Evolutionary conservation across 2,329 filamentous ascomycete species (phyloP).

Genomic region (Cladosporium sp.): DNA sequence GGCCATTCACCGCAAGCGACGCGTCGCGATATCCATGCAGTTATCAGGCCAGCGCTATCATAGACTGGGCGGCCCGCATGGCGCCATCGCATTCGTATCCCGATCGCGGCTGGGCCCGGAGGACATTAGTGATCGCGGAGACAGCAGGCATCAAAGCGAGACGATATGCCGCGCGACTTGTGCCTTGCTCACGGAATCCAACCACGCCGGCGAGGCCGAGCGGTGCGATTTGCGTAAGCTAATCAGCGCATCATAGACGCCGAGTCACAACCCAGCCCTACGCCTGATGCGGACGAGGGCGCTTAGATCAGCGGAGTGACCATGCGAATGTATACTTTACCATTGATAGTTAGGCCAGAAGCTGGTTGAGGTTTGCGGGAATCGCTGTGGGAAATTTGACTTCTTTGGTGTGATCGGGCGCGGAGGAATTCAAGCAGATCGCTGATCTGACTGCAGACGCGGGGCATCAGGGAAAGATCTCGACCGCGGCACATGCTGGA

Average conservation of each 20-base stretch:
- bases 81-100: conserved; percentile 2
- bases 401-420: conserved; percentile 4
- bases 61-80: conserved; percentile 9
- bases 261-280: conserved; percentile 5
- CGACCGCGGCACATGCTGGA: too few relatives aligned
- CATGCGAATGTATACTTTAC: conserved; percentile 3
- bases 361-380: conserved; percentile 1
- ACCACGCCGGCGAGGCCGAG: too few relatives aligned
- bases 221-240: background rate
- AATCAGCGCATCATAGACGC: conserved; percentile 6
- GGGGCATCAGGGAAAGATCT: too few relatives aligned
- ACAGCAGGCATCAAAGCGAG: too few relatives aligned
- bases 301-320: conserved; percentile 9
- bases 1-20: background rate
- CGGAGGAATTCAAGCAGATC: background rate
- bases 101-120: background rate
- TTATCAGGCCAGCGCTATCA: conserved; percentile 11
- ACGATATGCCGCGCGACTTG: too few relatives aligned
- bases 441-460: background rate
- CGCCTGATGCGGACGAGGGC: background rate
- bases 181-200: too few relatives aligned
- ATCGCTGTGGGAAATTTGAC: background rate
- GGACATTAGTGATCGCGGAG: too few relatives aligned
- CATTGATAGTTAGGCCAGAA: conserved; percentile 2
- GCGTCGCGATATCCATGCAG: background rate